Percentiles rank a stretch among this genome's conserved stretches.
phyloP scores from a whole-genome alignment of 805 yeast genomes.

The Saccharomycopsis amapae region DNA sequence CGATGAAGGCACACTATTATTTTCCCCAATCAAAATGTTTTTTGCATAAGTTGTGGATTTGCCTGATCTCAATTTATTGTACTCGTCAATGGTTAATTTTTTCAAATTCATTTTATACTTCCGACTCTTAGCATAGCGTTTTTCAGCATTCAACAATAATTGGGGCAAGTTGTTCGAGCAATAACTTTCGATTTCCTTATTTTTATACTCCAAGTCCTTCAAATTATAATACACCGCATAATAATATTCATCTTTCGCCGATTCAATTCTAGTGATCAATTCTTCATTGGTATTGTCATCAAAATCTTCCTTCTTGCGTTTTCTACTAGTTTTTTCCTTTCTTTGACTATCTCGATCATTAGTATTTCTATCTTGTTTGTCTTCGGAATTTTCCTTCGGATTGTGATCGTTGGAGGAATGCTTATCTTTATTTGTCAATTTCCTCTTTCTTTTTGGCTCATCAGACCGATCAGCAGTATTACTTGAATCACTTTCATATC shows the following conservation, averaged over 20 bases:
- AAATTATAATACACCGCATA: conserved; percentile 21
- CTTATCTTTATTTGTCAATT: neutral
- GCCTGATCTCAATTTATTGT: neutral
- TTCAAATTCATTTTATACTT: neutral
- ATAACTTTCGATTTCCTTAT: conserved; percentile 7
- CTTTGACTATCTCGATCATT: conserved; percentile 1
- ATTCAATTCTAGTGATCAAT: conserved; percentile 22
- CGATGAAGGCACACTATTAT: conserved; percentile 3
- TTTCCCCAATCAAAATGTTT: conserved; percentile 35
- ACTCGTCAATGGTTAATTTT: neutral
- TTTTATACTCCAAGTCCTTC: conserved; percentile 22
- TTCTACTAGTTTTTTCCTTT: conserved; percentile 8
- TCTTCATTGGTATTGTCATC: conserved; percentile 21
- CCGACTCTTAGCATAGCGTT: neutral
- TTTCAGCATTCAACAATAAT: neutral
- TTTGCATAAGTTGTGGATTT: conserved; percentile 1
- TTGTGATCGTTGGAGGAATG: neutral
- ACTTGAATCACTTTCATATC: conserved; percentile 30
- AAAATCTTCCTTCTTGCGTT: conserved; percentile 19
- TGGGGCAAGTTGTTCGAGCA: conserved; percentile 3
- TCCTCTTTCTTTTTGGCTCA: conserved; percentile 1
- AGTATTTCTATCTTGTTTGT: conserved; percentile 1
- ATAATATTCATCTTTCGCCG: conserved; percentile 25
- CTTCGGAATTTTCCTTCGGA: conserved; percentile 9
- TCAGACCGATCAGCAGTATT: conserved; percentile 17